Conservation (phyloP, 2,329 filamentous ascomycete genomes). For the Botrytis squamosa region DNA sequence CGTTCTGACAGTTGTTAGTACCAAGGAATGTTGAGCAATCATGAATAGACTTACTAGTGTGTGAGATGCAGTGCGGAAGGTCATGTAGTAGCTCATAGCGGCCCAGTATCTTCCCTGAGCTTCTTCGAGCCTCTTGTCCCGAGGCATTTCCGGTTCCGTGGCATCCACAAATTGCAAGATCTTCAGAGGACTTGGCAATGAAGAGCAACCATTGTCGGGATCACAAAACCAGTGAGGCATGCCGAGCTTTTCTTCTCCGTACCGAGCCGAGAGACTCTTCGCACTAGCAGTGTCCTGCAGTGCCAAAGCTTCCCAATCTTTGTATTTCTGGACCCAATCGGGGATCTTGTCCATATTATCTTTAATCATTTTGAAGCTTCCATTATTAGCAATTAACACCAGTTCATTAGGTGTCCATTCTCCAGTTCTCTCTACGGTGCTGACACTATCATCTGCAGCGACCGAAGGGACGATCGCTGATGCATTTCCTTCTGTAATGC, state of each 20-base stretch:
- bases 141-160: neutral
- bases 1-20: neutral
- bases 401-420: neutral
- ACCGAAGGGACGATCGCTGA: rapidly evolving
- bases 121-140: neutral
- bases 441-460: neutral
- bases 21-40: neutral
- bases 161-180: constrained; percentile 5
- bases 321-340: neutral
- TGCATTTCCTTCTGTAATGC: neutral
- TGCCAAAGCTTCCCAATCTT: neutral
- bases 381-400: neutral
- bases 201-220: neutral
- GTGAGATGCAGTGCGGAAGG: neutral
- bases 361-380: neutral
- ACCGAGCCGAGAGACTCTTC: neutral
- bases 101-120: constrained; percentile 13
- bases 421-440: too few species aligned
- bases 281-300: neutral
- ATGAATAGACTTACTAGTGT: neutral
- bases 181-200: neutral
- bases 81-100: neutral
- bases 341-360: neutral
- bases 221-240: constrained; percentile 6
- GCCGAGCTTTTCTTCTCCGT: constrained; percentile 1